These are phyloP conservation scores for Dendrobium huoshanense DNA, from an alignment of 106 monocot genomes.

Conservation along the genomic window DNA sequence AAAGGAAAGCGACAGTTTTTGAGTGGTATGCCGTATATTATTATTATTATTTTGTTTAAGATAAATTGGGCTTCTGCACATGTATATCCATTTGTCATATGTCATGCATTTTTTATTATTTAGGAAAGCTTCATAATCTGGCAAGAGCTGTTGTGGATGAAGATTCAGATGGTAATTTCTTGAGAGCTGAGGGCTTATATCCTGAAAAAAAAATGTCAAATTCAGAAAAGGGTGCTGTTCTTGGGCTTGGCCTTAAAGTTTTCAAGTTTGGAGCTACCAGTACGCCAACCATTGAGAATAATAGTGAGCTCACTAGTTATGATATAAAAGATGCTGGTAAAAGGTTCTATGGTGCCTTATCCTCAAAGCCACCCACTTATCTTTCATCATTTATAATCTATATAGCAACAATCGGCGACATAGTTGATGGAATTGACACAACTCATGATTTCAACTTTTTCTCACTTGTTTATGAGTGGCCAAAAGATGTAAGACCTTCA, in stretches of 20 bases:
- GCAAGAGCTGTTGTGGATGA: conserved; percentile 82
- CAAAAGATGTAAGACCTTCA: conserved; percentile 84
- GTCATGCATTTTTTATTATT: conserved; percentile 13
- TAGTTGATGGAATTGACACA: conserved; percentile 94
- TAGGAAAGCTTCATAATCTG: conserved; percentile 96
- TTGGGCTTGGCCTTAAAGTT: conserved; percentile 71
- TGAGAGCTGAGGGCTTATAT: conserved; percentile 34
- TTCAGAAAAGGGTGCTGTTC: conserved; percentile 45
- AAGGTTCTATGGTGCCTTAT: conserved; percentile 43
- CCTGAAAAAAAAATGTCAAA: conserved; percentile 31
- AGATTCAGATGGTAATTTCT: conserved; percentile 43
- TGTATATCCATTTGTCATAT: conserved; percentile 2
- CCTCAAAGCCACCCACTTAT: conserved; percentile 72
- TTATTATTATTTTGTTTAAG: not conserved
- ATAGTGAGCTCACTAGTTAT: conserved; percentile 22
- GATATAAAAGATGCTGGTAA: conserved; percentile 51
- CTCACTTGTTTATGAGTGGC: conserved; percentile 91
- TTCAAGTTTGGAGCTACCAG: conserved; percentile 23
- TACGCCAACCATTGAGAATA: conserved; percentile 29
- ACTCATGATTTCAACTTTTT: conserved; percentile 99
- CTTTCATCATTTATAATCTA: conserved; percentile 92
- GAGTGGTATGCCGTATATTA: conserved; percentile 46
- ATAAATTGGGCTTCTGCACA: not conserved
- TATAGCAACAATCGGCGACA: conserved; percentile 93
- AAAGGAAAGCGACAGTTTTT: conserved; percentile 89